Base-by-base conservation (phyloP, 768 basidiomycete genomes). In the Calocera cornea region DNA sequence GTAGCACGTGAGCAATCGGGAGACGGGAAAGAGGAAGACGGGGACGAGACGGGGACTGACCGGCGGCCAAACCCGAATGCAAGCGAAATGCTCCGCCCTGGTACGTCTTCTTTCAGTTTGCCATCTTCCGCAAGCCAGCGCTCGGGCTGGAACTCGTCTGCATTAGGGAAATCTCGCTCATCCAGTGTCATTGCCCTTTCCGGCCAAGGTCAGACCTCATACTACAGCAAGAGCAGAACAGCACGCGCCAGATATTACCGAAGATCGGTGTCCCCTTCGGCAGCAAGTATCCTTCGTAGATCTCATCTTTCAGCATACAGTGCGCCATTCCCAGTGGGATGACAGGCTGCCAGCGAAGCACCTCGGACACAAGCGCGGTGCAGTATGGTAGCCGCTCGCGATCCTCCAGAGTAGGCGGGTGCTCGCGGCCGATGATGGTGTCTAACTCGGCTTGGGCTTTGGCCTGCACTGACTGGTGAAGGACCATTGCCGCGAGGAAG, bases 241-340 rank as follows among this genome's bases (percentile, higher is more conserved):
- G n/a, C n/a, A n/a, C n/a, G n/a, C n/a, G n/a, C n/a, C n/a, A n/a
- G 64, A 78, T 29, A 34, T 5, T 73, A 1, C 67, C 72, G 41
- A 75, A 33, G 2, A 76, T 66, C 2, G 68, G 69, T 1, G 60
- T 33, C 22, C 72, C 75, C 63, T 75, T 75, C 3, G 74, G 73
- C 2, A 76, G 72, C 34, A 70, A 68, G 34, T 69, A 75, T 0
- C 72, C 75, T 40, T 73, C 65, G 67, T 73, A 75, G 1, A 71
- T 63, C 47, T 75, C 71, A 31, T 75, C 75, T 33, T 73, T 60
- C 8, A 34, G 49, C 14, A 68, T 22, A 3, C 47, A 29, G 63
- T 75, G 74, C 12, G 73, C 73, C 7, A 60, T 11, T 2, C 27
- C 54, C 10, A 60, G 10, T 2, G 54, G 2, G 14, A 27, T 10